A percentile compares a stretch with the other conserved stretches of the same genome.
phyloP scores from a whole-genome alignment of 305 asterid species.

The Salvia sclarea region DNA sequence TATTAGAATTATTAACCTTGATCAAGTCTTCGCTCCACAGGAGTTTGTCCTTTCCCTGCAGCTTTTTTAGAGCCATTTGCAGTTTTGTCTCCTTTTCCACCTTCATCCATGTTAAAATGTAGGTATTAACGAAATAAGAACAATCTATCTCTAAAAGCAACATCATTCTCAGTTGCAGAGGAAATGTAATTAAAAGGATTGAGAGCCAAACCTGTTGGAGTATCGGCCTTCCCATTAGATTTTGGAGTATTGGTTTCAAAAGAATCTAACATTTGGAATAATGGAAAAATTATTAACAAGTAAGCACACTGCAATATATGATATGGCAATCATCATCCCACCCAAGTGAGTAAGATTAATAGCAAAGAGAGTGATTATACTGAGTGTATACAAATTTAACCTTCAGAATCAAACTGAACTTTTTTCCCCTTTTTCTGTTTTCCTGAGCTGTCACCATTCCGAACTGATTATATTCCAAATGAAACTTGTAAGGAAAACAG shows the following conservation, averaged over 20 bases:
- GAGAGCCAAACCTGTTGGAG: conserved; percentile 43
- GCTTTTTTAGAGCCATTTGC: conserved; percentile 54
- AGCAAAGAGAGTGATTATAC: conserved; percentile 8
- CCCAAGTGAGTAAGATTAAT: conserved; percentile 1
- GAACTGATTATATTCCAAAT: conserved; percentile 41
- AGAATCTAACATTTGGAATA: conserved; percentile 41
- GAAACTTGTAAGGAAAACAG: neutral
- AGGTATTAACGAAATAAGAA: conserved; percentile 14
- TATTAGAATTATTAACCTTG: conserved; percentile 48
- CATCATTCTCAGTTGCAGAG: conserved; percentile 19
- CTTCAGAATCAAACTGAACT: conserved; percentile 72
- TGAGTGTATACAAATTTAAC: conserved; percentile 34
- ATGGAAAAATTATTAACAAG: conserved; percentile 16
- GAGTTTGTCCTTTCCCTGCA: conserved; percentile 47
- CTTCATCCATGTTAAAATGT: conserved; percentile 41
- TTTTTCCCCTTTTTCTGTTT: conserved; percentile 62
- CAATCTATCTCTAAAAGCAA: conserved; percentile 14
- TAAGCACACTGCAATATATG: conserved; percentile 8
- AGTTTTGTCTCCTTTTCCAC: conserved; percentile 60
- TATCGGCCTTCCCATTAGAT: conserved; percentile 49
- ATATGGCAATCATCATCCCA: conserved; percentile 3
- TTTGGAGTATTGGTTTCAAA: conserved; percentile 36
- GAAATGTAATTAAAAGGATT: conserved; percentile 17
- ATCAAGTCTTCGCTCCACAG: conserved; percentile 54
- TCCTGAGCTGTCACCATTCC: conserved; percentile 51